Percentiles rank a stretch among this genome's conserved stretches.
These are phyloP conservation scores for Cynanchum wilfordii DNA, from an alignment of 257 asterid species.

Conservation along the genomic window DNA sequence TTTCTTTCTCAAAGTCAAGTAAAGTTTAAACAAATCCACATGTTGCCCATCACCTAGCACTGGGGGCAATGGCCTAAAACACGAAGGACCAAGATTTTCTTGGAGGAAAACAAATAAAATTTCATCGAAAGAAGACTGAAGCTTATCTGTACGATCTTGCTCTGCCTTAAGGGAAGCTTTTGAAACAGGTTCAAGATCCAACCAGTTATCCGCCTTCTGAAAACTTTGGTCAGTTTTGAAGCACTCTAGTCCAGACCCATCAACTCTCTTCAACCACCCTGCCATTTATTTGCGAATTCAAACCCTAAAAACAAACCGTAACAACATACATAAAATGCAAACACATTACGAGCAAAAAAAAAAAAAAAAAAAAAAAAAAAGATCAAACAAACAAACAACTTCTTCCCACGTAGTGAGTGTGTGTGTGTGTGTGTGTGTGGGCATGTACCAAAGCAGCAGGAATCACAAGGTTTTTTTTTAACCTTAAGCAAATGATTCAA, in stretches of 20 bases:
- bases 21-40: constrained; percentile 54
- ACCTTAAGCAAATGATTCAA: background rate
- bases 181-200: constrained; percentile 12
- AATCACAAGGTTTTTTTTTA: constrained; percentile 1
- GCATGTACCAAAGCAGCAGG: no score
- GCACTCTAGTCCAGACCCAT: constrained; percentile 38
- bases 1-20: constrained; percentile 34
- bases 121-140: constrained; percentile 29
- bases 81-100: constrained; percentile 26
- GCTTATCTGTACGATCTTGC: constrained; percentile 11
- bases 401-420: constrained; percentile 8
- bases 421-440: background rate
- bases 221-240: constrained; percentile 14
- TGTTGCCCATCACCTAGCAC: constrained; percentile 46
- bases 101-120: constrained; percentile 29
- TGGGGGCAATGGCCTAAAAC: constrained; percentile 51
- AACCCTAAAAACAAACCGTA: constrained; percentile 40
- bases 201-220: background rate
- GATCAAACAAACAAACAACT: background rate
- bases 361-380: background rate
- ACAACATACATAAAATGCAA: constrained; percentile 1
- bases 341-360: background rate
- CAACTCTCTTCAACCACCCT: constrained; percentile 51
- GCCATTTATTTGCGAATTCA: constrained; percentile 47
- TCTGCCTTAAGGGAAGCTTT: constrained; percentile 2